phyloP scores from a whole-genome alignment of 2,329 filamentous ascomycete species.

The Clathrospora elynae region DNA sequence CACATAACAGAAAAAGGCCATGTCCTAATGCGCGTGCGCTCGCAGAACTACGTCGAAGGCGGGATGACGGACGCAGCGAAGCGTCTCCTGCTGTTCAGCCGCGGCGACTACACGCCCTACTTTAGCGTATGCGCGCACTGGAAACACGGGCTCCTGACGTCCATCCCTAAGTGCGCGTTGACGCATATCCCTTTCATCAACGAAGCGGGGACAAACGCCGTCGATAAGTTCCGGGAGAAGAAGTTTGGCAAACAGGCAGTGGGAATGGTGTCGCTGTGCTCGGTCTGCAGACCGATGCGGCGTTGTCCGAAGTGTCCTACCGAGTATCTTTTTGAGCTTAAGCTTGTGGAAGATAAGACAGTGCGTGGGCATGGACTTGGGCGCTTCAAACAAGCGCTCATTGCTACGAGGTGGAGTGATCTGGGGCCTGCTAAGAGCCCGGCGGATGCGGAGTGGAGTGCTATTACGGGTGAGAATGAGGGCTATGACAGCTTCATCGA shows the following conservation, averaged over 20 bases:
- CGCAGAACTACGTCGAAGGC: conserved; percentile 56
- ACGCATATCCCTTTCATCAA: conserved; percentile 58
- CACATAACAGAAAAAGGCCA: conserved; percentile 60
- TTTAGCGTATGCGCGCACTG: conserved; percentile 68
- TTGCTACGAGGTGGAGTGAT: conserved; percentile 67
- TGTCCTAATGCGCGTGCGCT: conserved; percentile 64
- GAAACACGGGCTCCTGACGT: conserved; percentile 65
- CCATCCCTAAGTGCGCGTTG: conserved; percentile 65
- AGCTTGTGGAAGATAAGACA: conserved; percentile 61
- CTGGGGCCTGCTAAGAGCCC: conserved; percentile 58
- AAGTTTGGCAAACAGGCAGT: conserved; percentile 40
- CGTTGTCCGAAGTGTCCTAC: conserved; percentile 66
- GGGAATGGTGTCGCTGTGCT: conserved; percentile 59
- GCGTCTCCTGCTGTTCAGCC: conserved; percentile 63
- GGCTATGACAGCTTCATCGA: conserved; percentile 60
- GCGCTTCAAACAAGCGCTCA: conserved; percentile 64
- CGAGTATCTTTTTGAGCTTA: conserved; percentile 66
- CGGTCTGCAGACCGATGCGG: conserved; percentile 62
- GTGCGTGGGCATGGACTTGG: conserved; percentile 46
- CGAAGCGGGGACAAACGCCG: conserved; percentile 45
- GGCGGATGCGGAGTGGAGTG: conserved; percentile 59
- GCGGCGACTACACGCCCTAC: conserved; percentile 65
- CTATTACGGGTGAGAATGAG: conserved; percentile 51
- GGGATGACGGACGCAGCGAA: conserved; percentile 58
- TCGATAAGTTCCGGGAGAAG: conserved; percentile 48